Base-by-base conservation (phyloP, 1,284 basidiomycete species). In the Cerrena zonata region DNA sequence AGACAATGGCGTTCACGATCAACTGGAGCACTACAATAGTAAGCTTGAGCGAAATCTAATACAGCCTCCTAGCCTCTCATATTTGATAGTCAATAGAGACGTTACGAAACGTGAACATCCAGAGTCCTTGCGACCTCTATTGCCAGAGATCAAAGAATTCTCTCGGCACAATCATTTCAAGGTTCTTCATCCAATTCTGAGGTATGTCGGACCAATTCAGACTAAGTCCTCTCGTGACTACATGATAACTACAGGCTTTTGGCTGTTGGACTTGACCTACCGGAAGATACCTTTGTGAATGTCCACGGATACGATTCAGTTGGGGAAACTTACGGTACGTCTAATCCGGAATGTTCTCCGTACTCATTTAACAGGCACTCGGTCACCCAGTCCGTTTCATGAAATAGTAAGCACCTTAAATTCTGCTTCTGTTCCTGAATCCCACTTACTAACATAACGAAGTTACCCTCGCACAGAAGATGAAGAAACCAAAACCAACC, bases 1-100 rank as follows among this genome's bases (percentile, higher is more conserved):
- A 49, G 73, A 75, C 39, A 70, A 69, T 15, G 81, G 81, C 2
- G 76, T 85, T 15, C 69, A 61, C 4, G 82, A 85, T 58, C 78
- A 82, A 56, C 57, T 82, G 10, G 80, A 85, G 53, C 68, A 75
- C 50, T 84, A 84, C 56, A 79, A 77, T 54, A 67, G 82, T 80
- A 51, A 52, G 74, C 30, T 44, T 30, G 19, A 3, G 24, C 34
- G 10, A 15, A 23, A n/a, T 15, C 10, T 10, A 30, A 27, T 47
- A 21, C 22, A 13, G 4, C 24, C 15, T 44, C 15, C 4, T 36
- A 5, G 26, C n/a, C 26, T 36, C 10, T 51, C 18, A 4, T 30
- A 34, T 23, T 12, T 22, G 24, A 15, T 15, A 63, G 61, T 61
- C 13, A 54, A 62, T 26, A 55, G 58, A 18, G 56, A 65, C 39